phyloP scores from a whole-genome alignment of 2,329 filamentous ascomycete species.

The Penicillium rolfsii region DNA sequence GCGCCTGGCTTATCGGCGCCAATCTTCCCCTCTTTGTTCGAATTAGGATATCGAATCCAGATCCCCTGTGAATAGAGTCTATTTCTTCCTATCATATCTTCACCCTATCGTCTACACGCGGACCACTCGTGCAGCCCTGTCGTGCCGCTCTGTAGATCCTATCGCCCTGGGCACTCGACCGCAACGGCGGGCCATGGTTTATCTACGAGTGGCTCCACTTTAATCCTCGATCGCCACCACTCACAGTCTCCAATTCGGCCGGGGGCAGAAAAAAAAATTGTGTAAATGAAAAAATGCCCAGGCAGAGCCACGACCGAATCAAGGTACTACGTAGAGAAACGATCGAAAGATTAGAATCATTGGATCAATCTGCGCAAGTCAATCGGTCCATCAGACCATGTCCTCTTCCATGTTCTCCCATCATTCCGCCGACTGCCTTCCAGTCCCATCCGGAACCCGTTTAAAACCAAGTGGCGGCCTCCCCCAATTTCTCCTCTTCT shows the following conservation, averaged over 20 bases:
- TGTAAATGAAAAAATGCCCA: conserved; percentile 7
- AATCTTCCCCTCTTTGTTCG: background rate
- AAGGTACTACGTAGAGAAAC: conserved; percentile 11
- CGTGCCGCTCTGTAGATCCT: background rate
- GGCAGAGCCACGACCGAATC: conserved; percentile 14
- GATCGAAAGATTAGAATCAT: conserved; percentile 6
- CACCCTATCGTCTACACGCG: background rate
- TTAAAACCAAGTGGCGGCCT: conserved; percentile 10
- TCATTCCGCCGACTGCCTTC: conserved; percentile 5
- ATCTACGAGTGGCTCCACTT: conserved; percentile 14
- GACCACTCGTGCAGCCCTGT: background rate
- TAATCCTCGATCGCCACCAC: conserved; percentile 20
- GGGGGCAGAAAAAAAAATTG: conserved; percentile 18
- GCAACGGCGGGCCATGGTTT: conserved; percentile 15
- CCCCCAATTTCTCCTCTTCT: conserved; percentile 9
- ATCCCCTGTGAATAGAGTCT: background rate
- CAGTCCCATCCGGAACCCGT: conserved; percentile 8
- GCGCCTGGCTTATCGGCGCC: background rate
- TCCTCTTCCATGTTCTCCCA: background rate
- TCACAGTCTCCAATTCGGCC: conserved; percentile 20
- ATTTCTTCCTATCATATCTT: background rate
- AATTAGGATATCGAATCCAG: background rate
- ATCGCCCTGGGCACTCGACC: background rate
- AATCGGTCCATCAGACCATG: conserved; percentile 21
- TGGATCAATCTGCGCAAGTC: conserved; percentile 12